These are phyloP conservation scores for Serendipita indica DNA, from an alignment of 768 basidiomycete species.

Conservation along the genomic window DNA sequence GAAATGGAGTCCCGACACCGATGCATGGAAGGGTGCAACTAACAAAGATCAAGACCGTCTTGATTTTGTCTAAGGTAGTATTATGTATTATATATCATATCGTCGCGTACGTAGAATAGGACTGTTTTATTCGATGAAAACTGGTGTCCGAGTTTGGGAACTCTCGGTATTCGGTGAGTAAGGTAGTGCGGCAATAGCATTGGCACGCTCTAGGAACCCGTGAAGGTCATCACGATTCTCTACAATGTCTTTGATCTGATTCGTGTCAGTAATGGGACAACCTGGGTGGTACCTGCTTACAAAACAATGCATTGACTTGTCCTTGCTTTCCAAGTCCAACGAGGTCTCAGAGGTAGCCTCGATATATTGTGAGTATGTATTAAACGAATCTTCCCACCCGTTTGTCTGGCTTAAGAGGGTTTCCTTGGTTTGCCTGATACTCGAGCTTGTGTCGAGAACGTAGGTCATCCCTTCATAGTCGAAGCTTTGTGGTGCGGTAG, in stretches of 20 bases:
- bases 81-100: neutral
- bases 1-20: neutral
- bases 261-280: neutral
- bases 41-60: neutral
- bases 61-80: slow-evolving; percentile 6
- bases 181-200: neutral
- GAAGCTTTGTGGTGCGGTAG: neutral
- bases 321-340: neutral
- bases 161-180: neutral
- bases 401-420: neutral
- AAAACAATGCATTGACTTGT: neutral
- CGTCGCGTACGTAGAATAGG: no score
- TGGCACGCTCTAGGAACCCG: neutral
- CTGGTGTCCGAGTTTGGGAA: neutral
- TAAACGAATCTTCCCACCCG: neutral
- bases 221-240: neutral
- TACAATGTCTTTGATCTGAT: neutral
- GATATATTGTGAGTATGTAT: neutral
- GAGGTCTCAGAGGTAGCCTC: neutral
- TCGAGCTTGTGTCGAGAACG: neutral
- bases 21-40: slow-evolving; percentile 1
- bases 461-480: neutral
- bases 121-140: neutral
- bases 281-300: neutral
- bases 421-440: neutral